Base-by-base conservation (phyloP, 2,329 filamentous ascomycete genomes). In the Thyridium curvatum region DNA sequence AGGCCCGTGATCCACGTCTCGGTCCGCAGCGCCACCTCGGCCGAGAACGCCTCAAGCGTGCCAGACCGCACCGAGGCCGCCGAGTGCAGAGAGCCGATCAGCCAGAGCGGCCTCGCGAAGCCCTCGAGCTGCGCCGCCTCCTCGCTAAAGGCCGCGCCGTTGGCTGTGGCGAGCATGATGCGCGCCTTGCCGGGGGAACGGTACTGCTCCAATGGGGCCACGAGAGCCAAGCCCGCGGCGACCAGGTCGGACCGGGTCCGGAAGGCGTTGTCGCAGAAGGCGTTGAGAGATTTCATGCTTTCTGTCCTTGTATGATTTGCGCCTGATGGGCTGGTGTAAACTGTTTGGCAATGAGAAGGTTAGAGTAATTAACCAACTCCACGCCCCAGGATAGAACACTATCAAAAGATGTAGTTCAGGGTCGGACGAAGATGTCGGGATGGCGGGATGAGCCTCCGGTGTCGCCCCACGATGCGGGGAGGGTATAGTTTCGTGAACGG, bases 1-100 rank as follows among this genome's bases (percentile, higher is more conserved):
- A 61, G 34, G 12, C 61, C 46, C 13, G 46, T 16, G 18, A 55
- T 36, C 61, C 61, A 64, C 41, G 50, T 46, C n/a, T 39, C 2
- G 30, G 46, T 10, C 18, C 38, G 12, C 36, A 32, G n/a, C n/a
- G n/a, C n/a, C n/a, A n/a, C n/a, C n/a, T n/a, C 10, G n/a, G 33
- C 38, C 3, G 12, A 17, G 46, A 30, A 15, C 15, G 9, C 15
- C 8, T 18, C 17, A 17, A 32, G 18, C 8, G 14, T 17, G 6
- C 40, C 12, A 13, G 72, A 69, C 12, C 71, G 74, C 1, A 84
- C 21, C 10, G 21, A 26, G 6, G 21, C 21, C 21, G 21, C 21
- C 10, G 21, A 26, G 21, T 26, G 41, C 1, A 64, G 40, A 2
- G 52, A 52, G 0, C 51, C 56, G 1, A 64, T 48, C 0, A 53